A percentile compares a stretch with the other conserved stretches of the same genome.
Conservation (phyloP, 2,329 filamentous ascomycete genomes). For the Karstenula rhodostoma region DNA sequence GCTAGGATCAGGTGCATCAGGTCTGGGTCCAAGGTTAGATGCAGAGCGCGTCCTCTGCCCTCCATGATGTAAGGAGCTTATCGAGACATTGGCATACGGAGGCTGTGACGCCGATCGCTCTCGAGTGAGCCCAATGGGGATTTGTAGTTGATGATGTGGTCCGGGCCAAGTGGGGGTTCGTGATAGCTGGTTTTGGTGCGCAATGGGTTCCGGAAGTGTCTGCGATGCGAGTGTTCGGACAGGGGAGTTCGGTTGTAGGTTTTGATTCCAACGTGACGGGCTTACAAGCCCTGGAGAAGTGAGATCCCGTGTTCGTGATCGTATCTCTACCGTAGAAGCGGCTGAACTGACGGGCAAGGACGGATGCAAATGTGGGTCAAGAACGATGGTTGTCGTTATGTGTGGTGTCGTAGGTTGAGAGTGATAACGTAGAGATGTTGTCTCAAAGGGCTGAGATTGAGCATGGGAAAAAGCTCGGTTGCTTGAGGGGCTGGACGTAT, state of each 20-base stretch:
- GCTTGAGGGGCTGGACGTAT: neutral
- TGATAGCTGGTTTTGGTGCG: neutral
- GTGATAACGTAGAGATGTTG: neutral
- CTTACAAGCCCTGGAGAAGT: neutral
- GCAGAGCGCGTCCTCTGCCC: conserved; percentile 9
- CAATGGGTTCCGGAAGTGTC: neutral
- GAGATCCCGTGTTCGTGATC: neutral
- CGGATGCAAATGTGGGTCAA: conserved; percentile 3
- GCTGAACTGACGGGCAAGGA: conserved; percentile 6
- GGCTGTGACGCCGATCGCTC: conserved; percentile 11
- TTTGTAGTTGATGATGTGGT: neutral
- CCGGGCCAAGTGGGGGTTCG: conserved; percentile 1
- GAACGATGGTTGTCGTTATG: conserved; percentile 5
- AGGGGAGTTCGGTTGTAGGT: neutral
- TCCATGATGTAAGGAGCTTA: neutral
- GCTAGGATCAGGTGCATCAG: neutral
- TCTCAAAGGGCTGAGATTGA: conserved; percentile 16
- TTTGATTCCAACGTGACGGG: neutral
- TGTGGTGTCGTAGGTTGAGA: conserved; percentile 5
- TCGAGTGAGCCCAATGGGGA: neutral
- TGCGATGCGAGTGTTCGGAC: neutral
- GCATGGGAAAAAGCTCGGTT: conserved; percentile 8
- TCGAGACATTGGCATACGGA: neutral
- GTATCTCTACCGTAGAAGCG: neutral
- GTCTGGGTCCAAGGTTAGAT: conserved; percentile 6